Evolutionary conservation across 2,329 filamentous ascomycete species (phyloP), one percentile per base, ranked within the genome.

Genomic region (Gaeumannomyces sp.): DNA sequence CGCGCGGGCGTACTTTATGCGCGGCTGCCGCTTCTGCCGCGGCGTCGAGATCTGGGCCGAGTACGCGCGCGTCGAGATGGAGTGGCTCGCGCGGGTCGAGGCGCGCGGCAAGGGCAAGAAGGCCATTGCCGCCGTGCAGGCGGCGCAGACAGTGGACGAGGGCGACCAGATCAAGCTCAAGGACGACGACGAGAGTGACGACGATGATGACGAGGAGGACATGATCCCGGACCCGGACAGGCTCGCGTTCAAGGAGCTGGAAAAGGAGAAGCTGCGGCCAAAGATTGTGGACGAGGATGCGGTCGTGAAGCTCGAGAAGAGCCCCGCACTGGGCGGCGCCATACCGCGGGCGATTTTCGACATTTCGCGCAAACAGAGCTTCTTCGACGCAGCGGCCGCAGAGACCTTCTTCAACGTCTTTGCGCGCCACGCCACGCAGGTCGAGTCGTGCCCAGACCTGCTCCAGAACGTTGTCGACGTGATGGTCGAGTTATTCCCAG

Each of bases 281-380:
- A 83, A 73, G 73, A 82, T 73, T 57, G 79, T 83, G 61, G 76
- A 81, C 68, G 77, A 81, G 65, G 75, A 81, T 64, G 76, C 78
- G 0, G 75, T 77, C 4, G 72, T 77, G 69, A 79, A 80, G 64
- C 79, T 96, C 68, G 81, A 89, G 72, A 87, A 86, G 65, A 94
- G 93, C 61, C 93, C 94, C 4, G 92, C 92, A 13, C 82, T 97
- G 68, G 91, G 90, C 66, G 95, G 95, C n/a, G 95, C 92, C 22
- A 97, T 99, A 69, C 93, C 95, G 2, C 85, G 93, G 65, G 93
- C 94, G 56, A 91, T 99, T 61, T 97, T 97, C 72, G 92, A 97
- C 72, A 87, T 92, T 28, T 89, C 93, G 7, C 87, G 88, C 78
- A 92, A 90, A 74, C 89, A 97, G 71, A 85, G 90, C 63, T 87